Percentiles rank a stretch among this genome's conserved stretches.
Conservation (phyloP, 306 rosid genomes). For the Luffa acutangula region DNA sequence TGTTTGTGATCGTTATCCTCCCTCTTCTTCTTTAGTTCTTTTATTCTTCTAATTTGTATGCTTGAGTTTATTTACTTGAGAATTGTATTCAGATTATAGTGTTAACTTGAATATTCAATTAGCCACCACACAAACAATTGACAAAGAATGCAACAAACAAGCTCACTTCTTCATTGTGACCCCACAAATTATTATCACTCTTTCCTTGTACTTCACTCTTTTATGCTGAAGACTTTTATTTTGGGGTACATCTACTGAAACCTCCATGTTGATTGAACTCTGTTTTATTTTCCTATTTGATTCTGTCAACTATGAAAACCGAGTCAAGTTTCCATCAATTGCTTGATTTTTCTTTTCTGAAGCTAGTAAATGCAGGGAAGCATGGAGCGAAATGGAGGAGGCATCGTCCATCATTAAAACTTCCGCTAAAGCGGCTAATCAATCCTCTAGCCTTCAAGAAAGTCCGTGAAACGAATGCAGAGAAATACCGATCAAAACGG, state of each 20-base stretch:
- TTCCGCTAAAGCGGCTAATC: constrained; percentile 41
- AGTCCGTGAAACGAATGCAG: constrained; percentile 28
- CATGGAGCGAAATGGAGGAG: constrained; percentile 29
- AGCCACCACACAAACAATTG: neutral
- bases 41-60: neutral
- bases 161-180: neutral
- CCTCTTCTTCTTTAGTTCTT: neutral
- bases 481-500: constrained; percentile 29
- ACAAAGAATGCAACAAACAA: neutral
- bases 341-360: neutral
- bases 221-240: neutral
- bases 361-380: constrained; percentile 32
- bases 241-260: neutral
- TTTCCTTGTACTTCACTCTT: neutral
- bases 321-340: neutral
- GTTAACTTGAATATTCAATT: neutral
- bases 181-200: neutral
- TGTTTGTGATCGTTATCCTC: neutral
- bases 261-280: neutral
- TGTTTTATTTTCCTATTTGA: neutral
- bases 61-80: neutral
- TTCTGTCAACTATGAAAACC: neutral
- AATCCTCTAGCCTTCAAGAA: constrained; percentile 41
- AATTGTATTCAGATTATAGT: neutral
- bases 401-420: constrained; percentile 8